Base-by-base conservation (phyloP, 2,329 filamentous ascomycete species). In the Beauveria sp. region DNA sequence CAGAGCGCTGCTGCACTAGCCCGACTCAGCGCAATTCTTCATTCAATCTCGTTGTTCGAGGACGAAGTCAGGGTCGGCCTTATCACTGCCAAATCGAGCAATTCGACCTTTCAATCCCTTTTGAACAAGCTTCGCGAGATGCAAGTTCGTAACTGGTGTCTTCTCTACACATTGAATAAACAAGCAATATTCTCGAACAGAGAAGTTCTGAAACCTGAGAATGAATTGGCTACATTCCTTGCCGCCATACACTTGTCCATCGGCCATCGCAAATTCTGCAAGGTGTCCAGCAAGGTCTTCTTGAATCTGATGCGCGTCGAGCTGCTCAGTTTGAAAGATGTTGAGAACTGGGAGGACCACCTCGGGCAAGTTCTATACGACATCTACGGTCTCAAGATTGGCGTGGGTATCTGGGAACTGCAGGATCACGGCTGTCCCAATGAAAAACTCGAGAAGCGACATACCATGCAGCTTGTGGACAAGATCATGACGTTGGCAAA, bases 291-390 rank as follows among this genome's bases (percentile, higher is more conserved):
- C 71, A 93, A 95, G 70, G 85, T 91, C 20, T 95, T 99, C 74
- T 80, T 98, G 28, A 93, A 92, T 70, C 84, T 97, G 73, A 88
- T 95, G 78, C 93, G 93, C 62, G 83, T 90, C 6, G 95, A 99
- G 70, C 80, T 98, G 51, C 80, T 96, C 28, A 86, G 86, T 54
- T 81, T 93, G 67, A 85, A 87, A 65, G 84, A 89, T 56, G 83
- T 93, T 34, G 87, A 93, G 62, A 90, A 90, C 66, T 92, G 89
- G 79, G 92, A 96, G 68, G 86, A 88, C 66, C 93, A 98, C 69
- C 82, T 98, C 18, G 88, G 89, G 8, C 92, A 96, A 71, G 87
- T 96, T 1, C 80, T 96, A 2, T 92, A 88, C 70, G 91, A 96
- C 69, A 78, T 96, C 14, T 88, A 96, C 71, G 90, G 90, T 18